Evolutionary conservation across 2,329 filamentous ascomycete species (phyloP).

Genomic region (Colletotrichum gigasporum): DNA sequence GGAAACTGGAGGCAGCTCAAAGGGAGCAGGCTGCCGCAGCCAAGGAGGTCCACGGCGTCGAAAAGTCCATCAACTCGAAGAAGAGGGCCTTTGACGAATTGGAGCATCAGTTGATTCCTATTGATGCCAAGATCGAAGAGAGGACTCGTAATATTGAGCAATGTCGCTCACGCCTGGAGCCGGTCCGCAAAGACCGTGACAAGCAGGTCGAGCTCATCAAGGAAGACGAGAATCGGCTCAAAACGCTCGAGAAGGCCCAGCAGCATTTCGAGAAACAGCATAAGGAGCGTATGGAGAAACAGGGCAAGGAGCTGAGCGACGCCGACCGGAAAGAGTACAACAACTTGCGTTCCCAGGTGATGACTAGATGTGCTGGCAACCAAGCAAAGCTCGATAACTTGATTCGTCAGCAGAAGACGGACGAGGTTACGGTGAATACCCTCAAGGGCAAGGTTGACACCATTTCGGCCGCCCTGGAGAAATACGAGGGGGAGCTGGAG

Average conservation of each 20-base stretch:
- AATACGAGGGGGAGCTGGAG: conserved; percentile 75
- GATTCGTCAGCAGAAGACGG: conserved; percentile 88
- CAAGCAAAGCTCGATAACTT: conserved; percentile 87
- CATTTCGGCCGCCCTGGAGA: conserved; percentile 77
- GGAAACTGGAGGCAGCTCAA: conserved; percentile 81
- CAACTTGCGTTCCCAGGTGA: conserved; percentile 83
- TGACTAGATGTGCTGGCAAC: conserved; percentile 81
- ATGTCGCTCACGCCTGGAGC: conserved; percentile 73
- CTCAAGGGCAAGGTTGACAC: conserved; percentile 88
- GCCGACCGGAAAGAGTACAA: conserved; percentile 92
- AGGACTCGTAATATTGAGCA: conserved; percentile 76
- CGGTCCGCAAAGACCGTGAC: conserved; percentile 80
- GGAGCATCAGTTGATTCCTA: conserved; percentile 84
- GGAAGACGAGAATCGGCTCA: conserved; percentile 82
- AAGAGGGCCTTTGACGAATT: conserved; percentile 89
- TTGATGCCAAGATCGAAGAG: conserved; percentile 91
- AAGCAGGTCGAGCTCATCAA: conserved; percentile 74
- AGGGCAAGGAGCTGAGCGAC: conserved; percentile 86
- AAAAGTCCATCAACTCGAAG: conserved; percentile 85
- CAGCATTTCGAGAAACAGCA: conserved; percentile 89
- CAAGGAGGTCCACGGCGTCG: conserved; percentile 81
- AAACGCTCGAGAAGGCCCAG: conserved; percentile 88
- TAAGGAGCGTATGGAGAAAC: conserved; percentile 83
- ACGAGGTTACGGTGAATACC: conserved; percentile 89
- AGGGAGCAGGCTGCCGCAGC: conserved; percentile 82